These are phyloP conservation scores for Xylaria sp. DNA, from an alignment of 2,329 filamentous ascomycete genomes.

Conservation along the genomic window DNA sequence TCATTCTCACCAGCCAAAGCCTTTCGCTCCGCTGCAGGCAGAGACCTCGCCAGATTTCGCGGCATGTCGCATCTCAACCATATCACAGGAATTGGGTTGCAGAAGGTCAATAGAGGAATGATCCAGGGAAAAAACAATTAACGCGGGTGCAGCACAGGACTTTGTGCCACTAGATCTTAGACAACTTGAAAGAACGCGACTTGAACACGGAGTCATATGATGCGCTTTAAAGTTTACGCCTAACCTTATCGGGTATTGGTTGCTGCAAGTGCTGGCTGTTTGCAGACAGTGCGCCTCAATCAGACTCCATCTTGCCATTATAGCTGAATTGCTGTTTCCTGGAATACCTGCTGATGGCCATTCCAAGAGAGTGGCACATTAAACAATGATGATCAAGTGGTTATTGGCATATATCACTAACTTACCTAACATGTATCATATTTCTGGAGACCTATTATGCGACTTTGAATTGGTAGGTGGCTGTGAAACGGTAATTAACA, in stretches of 20 bases:
- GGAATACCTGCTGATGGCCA: too few relatives aligned
- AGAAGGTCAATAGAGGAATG: neutral
- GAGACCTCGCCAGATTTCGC: conserved; percentile 35
- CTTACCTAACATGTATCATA: too few relatives aligned
- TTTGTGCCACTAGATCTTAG: neutral
- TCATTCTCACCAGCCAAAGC: conserved; percentile 42
- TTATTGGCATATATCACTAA: too few relatives aligned
- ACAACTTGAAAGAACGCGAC: conserved; percentile 38
- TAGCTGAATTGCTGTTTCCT: too few relatives aligned
- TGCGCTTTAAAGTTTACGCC: conserved; percentile 39
- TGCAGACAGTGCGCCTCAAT: neutral
- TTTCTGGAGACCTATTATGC: too few relatives aligned
- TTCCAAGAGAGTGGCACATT: too few relatives aligned
- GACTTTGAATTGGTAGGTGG: too few relatives aligned
- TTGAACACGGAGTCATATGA: conserved; percentile 45
- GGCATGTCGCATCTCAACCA: conserved; percentile 42
- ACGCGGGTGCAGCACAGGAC: conserved; percentile 13
- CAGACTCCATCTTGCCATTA: neutral
- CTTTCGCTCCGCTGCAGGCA: conserved; percentile 36
- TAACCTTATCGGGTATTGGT: conserved; percentile 22
- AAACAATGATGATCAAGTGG: too few relatives aligned
- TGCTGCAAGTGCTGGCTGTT: neutral
- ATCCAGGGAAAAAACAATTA: conserved; percentile 28
- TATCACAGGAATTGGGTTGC: conserved; percentile 1
- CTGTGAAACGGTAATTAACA: too few relatives aligned